Evolutionary conservation across 164 flowering plant genomes (phyloP).

Genomic region (Liquidambar formosana): DNA sequence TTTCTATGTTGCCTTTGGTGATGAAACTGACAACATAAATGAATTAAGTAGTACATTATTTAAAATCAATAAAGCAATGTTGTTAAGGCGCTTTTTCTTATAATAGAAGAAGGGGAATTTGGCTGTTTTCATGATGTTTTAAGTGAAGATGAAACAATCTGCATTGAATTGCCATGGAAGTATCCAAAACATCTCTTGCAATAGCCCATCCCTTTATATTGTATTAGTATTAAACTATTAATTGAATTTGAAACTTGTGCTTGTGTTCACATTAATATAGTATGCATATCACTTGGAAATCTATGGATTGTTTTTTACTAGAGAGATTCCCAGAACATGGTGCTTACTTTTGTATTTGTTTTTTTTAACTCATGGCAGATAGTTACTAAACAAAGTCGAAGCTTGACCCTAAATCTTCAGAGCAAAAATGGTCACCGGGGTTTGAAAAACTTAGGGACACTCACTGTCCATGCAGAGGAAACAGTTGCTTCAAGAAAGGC

Average conservation of each 20-base stretch:
- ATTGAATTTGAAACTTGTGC: neutral
- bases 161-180: neutral
- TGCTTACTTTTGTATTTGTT: neutral
- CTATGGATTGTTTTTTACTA: neutral
- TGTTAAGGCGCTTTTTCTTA: neutral
- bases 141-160: neutral
- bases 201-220: neutral
- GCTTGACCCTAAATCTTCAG: slow-evolving; percentile 51
- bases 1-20: neutral
- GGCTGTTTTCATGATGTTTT: neutral
- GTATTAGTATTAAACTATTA: neutral
- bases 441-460: slow-evolving; percentile 41
- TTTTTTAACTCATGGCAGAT: slow-evolving; percentile 45
- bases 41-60: too few species aligned
- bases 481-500: slow-evolving; percentile 58
- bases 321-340: neutral
- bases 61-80: neutral
- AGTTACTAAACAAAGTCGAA: slow-evolving; percentile 46
- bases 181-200: neutral
- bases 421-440: slow-evolving; percentile 25
- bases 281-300: neutral
- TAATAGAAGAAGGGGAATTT: neutral
- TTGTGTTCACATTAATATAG: neutral
- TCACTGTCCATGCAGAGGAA: slow-evolving; percentile 84
- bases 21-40: too few species aligned